These are phyloP conservation scores for Suillus ampliporus DNA, from an alignment of 768 basidiomycete species.

Conservation along the genomic window DNA sequence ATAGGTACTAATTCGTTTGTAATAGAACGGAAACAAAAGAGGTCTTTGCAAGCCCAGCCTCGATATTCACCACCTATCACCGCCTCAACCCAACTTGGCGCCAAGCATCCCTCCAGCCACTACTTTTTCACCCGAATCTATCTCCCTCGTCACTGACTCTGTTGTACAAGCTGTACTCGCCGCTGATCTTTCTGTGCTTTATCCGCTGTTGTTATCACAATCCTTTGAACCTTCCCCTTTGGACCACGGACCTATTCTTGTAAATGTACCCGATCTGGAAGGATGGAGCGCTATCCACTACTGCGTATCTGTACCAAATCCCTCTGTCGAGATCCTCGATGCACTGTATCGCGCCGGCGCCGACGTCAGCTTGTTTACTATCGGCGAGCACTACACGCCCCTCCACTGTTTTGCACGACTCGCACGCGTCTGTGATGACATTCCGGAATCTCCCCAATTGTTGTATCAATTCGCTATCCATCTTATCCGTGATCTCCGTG, in stretches of 20 bases:
- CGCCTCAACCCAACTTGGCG: slow-evolving; percentile 26
- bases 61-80: slow-evolving; percentile 31
- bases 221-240: slow-evolving; percentile 49
- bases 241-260: slow-evolving; percentile 51
- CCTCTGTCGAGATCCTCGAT: slow-evolving; percentile 68
- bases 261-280: slow-evolving; percentile 68
- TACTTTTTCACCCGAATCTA: slow-evolving; percentile 47
- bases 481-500: slow-evolving; percentile 70
- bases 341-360: slow-evolving; percentile 78
- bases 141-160: slow-evolving; percentile 50
- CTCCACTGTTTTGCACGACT: slow-evolving; percentile 68
- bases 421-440: slow-evolving; percentile 38
- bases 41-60: slow-evolving; percentile 30
- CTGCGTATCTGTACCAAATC: slow-evolving; percentile 59
- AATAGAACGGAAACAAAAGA: slow-evolving; percentile 39
- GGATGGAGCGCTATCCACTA: slow-evolving; percentile 81
- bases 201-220: slow-evolving; percentile 58
- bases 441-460: slow-evolving; percentile 41
- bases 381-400: slow-evolving; percentile 64
- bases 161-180: slow-evolving; percentile 60
- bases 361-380: slow-evolving; percentile 73
- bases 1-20: slow-evolving; percentile 11
- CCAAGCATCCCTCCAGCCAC: slow-evolving; percentile 33
- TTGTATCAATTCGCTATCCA: slow-evolving; percentile 68
- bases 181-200: slow-evolving; percentile 55